phyloP scores from a whole-genome alignment of 768 basidiomycete genomes.

The Russula ochroleuca region DNA sequence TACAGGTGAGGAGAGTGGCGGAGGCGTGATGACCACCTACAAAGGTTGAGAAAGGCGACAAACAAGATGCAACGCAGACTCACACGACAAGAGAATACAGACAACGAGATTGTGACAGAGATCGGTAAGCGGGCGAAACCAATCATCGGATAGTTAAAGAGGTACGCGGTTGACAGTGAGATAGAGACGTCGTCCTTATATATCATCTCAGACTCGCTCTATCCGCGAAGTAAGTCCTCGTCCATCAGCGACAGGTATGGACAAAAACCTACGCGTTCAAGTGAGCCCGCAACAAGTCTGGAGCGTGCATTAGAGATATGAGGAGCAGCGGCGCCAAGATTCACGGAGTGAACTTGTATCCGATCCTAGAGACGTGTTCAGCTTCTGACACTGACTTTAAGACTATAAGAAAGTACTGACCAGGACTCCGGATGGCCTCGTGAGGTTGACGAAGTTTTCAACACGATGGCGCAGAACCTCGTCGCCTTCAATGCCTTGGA shows the following conservation, averaged over 20 bases:
- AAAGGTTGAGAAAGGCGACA: constrained; percentile 14
- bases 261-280: constrained; percentile 20
- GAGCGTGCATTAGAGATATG: constrained; percentile 66
- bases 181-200: constrained; percentile 83
- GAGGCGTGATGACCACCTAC: constrained; percentile 63
- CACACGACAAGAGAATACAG: constrained; percentile 66
- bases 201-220: constrained; percentile 76
- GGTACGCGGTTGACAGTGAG: constrained; percentile 75
- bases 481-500: constrained; percentile 69
- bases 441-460: constrained; percentile 76
- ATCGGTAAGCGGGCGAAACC: constrained; percentile 82
- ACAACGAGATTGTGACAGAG: constrained; percentile 73
- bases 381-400: not conserved
- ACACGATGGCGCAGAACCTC: constrained; percentile 76
- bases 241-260: not conserved
- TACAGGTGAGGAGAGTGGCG: constrained; percentile 47
- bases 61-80: constrained; percentile 30
- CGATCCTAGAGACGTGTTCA: constrained; percentile 55
- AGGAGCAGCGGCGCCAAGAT: constrained; percentile 80
- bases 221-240: constrained; percentile 36
- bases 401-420: constrained; percentile 39
- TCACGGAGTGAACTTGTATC: constrained; percentile 79
- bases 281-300: constrained; percentile 34
- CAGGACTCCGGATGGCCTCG: constrained; percentile 64
- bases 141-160: constrained; percentile 79